Conservation (phyloP, 129 eudicot species). For the Cynara cardunculus region DNA sequence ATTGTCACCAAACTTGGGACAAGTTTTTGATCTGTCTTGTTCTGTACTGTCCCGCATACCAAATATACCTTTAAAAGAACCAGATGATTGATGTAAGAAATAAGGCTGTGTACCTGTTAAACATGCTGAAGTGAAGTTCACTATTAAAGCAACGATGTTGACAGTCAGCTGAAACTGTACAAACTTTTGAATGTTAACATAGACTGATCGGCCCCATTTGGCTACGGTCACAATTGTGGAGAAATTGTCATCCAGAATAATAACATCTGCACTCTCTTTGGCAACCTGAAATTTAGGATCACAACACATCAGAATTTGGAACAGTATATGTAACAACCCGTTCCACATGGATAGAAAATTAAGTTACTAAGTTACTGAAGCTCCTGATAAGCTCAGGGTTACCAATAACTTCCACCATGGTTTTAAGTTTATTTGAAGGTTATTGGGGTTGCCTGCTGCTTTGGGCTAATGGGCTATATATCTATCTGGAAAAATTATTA, state of each 20-base stretch:
- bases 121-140: conserved; percentile 88
- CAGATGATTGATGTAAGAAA: neutral
- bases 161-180: conserved; percentile 95
- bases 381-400: neutral
- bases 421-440: no score
- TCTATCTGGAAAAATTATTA: neutral
- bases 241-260: conserved; percentile 91
- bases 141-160: conserved; percentile 78
- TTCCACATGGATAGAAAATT: neutral
- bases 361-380: neutral
- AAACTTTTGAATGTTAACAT: conserved; percentile 78
- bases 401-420: neutral
- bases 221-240: conserved; percentile 92
- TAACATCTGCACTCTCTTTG: conserved; percentile 96
- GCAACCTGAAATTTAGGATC: conserved; percentile 56
- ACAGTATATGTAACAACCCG: neutral
- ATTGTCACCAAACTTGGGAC: neutral
- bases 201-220: conserved; percentile 97
- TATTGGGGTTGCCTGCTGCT: no score
- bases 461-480: no score
- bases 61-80: neutral
- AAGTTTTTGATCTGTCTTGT: neutral
- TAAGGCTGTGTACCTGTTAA: conserved; percentile 52
- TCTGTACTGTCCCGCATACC: no score
- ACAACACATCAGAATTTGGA: neutral